A percentile compares a stretch with the other conserved stretches of the same genome.
Evolutionary conservation across 2,329 filamentous ascomycete species (phyloP).

Genomic region (Leptosphaerulina australis): DNA sequence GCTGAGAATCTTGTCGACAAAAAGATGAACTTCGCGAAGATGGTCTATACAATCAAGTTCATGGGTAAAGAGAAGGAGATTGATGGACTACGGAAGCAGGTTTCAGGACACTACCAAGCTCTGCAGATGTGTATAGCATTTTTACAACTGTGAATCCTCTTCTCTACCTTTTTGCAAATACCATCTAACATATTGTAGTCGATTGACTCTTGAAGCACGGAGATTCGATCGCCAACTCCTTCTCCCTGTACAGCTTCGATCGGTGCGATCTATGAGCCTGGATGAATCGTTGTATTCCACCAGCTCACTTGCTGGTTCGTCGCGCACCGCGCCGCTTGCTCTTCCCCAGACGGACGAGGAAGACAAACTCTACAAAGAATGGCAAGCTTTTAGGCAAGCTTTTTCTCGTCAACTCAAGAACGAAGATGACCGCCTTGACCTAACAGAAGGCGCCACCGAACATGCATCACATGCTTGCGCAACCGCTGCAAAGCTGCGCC

Average conservation of each 20-base stretch:
- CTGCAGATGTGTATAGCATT: slow-evolving; percentile 42
- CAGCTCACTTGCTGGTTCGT: slow-evolving; percentile 27
- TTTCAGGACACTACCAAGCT: slow-evolving; percentile 40
- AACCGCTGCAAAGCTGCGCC: too few relatives aligned
- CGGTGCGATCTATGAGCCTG: slow-evolving; percentile 32
- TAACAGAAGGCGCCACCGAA: too few relatives aligned
- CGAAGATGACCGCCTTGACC: slow-evolving; percentile 38
- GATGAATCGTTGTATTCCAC: slow-evolving; percentile 35
- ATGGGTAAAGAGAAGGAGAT: slow-evolving; percentile 46
- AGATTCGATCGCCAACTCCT: slow-evolving; percentile 30
- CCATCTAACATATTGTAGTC: slow-evolving; percentile 26
- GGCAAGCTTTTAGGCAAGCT: slow-evolving; percentile 38
- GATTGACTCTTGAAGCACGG: slow-evolving; percentile 37
- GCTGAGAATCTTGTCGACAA: slow-evolving; percentile 39
- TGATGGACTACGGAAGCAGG: slow-evolving; percentile 35
- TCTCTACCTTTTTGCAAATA: neutral
- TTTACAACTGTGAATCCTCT: slow-evolving; percentile 33
- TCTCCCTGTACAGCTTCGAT: slow-evolving; percentile 14
- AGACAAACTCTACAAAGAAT: slow-evolving; percentile 40
- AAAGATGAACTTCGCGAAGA: slow-evolving; percentile 40
- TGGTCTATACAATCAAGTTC: slow-evolving; percentile 40
- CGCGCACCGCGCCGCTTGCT: slow-evolving; percentile 23
- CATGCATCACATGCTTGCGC: too few relatives aligned
- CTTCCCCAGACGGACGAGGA: slow-evolving; percentile 36
- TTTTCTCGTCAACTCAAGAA: slow-evolving; percentile 38